Evolutionary conservation across 2,329 filamentous ascomycete genomes (phyloP).

Genomic region (Aureobasidium zeae): DNA sequence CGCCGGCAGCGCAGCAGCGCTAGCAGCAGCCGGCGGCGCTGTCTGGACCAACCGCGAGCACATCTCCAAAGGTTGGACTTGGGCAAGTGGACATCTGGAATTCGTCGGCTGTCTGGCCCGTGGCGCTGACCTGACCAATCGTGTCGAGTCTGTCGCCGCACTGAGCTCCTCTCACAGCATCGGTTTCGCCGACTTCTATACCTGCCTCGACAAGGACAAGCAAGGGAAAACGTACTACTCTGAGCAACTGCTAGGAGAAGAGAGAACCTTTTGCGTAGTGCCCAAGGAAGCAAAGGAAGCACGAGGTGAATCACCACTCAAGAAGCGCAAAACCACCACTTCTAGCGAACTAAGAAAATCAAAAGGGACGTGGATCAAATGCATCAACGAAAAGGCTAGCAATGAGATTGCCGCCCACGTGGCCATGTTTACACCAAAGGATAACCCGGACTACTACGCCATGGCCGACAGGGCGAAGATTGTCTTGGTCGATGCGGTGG

Average conservation of each 20-base stretch:
- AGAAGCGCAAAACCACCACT: slow-evolving; percentile 21
- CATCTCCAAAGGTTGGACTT: slow-evolving; percentile 64
- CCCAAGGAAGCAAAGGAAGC: slow-evolving; percentile 44
- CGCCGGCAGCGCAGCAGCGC: slow-evolving; percentile 70
- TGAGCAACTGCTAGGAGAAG: slow-evolving; percentile 54
- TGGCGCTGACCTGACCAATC: slow-evolving; percentile 68
- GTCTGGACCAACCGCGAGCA: slow-evolving; percentile 80
- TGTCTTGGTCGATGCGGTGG: slow-evolving; percentile 54
- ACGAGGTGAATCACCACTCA: slow-evolving; percentile 18
- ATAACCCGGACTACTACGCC: slow-evolving; percentile 63
- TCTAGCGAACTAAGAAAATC: slow-evolving; percentile 25
- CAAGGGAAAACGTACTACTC: slow-evolving; percentile 41
- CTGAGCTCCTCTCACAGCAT: slow-evolving; percentile 57
- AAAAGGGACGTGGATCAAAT: slow-evolving; percentile 52
- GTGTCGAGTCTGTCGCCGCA: slow-evolving; percentile 59
- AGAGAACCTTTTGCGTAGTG: slow-evolving; percentile 83
- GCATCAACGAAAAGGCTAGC: slow-evolving; percentile 68
- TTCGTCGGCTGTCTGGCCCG: slow-evolving; percentile 85
- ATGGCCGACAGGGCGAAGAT: slow-evolving; percentile 58
- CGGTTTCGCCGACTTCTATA: slow-evolving; percentile 81
- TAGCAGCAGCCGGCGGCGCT: slow-evolving; percentile 73
- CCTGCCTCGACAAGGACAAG: slow-evolving; percentile 60
- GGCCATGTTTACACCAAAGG: slow-evolving; percentile 62
- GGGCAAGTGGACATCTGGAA: slow-evolving; percentile 83
- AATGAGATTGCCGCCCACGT: slow-evolving; percentile 80